Percentiles rank a stretch among this genome's conserved stretches.
These are phyloP conservation scores for Pleurostoma richardsiae DNA, from an alignment of 2,329 filamentous ascomycete genomes.

Conservation along the genomic window DNA sequence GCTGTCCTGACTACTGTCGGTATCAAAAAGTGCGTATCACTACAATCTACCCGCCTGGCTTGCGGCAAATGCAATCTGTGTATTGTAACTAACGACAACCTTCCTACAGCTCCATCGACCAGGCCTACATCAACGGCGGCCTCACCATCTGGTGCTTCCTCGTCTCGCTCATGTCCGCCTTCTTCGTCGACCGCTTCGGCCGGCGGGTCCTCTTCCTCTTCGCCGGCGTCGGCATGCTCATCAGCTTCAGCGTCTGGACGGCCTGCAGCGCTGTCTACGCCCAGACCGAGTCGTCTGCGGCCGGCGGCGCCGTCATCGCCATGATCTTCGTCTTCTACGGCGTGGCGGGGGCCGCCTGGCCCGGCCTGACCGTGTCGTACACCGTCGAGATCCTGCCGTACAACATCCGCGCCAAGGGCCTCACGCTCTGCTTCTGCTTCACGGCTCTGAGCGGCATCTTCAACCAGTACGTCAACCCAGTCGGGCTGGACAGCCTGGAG, in stretches of 20 bases:
- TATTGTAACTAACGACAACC: background rate
- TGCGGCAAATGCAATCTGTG: no score
- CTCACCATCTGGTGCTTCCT: conserved; percentile 19
- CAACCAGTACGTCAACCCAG: conserved; percentile 34
- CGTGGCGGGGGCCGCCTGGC: background rate
- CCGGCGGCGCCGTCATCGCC: conserved; percentile 18
- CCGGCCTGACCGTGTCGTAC: background rate
- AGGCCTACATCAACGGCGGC: conserved; percentile 5
- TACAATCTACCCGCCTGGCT: background rate
- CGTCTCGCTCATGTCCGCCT: conserved; percentile 4
- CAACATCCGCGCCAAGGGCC: conserved; percentile 26
- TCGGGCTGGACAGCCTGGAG: conserved; percentile 23
- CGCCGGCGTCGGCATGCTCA: conserved; percentile 15
- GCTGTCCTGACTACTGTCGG: conserved; percentile 7
- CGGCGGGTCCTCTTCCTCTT: conserved; percentile 18
- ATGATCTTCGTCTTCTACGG: conserved; percentile 14
- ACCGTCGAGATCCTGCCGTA: conserved; percentile 33
- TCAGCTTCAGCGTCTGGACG: conserved; percentile 15
- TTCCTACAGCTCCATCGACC: background rate
- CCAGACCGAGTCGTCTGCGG: conserved; percentile 11
- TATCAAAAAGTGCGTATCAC: conserved; percentile 8
- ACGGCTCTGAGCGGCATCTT: conserved; percentile 20
- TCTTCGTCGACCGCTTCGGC: conserved; percentile 17
- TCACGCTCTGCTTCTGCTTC: conserved; percentile 19
- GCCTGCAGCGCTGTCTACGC: conserved; percentile 14